Conservation (phyloP, 176 grass and related monocot genomes). For the Microstegium vimineum region DNA sequence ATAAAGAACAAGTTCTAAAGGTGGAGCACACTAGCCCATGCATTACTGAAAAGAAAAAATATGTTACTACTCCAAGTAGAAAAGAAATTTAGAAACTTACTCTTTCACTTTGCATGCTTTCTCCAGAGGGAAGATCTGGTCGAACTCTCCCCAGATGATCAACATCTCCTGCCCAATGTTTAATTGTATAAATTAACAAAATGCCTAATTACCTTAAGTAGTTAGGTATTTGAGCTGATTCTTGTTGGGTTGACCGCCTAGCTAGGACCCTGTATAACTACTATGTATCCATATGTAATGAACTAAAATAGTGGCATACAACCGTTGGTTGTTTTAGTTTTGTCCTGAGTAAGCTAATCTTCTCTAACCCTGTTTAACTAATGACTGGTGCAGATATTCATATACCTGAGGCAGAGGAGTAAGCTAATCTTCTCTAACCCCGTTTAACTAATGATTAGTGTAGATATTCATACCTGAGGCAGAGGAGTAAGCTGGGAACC, state of each 20-base stretch:
- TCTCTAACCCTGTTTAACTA: neutral
- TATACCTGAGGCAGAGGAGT: too few species aligned
- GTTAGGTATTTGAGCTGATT: neutral
- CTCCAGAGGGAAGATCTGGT: slow-evolving; percentile 66
- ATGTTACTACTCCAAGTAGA: neutral
- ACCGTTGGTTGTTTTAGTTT: too few species aligned
- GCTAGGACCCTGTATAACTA: too few species aligned
- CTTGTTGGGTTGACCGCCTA: too few species aligned
- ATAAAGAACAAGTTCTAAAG: neutral
- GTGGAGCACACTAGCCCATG: too few species aligned
- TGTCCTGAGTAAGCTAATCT: neutral
- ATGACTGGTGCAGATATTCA: neutral
- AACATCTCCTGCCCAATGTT: slow-evolving; percentile 45
- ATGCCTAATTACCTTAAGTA: neutral
- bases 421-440: too few species aligned
- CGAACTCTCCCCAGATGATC: slow-evolving; percentile 81
- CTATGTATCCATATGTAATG: neutral
- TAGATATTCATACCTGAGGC: slow-evolving; percentile 37
- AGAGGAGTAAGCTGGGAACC: slow-evolving; percentile 64
- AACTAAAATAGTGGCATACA: neutral
- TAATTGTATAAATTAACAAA: neutral
- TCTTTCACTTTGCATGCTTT: slow-evolving; percentile 69
- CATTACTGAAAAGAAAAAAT: neutral
- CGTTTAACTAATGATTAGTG: neutral
- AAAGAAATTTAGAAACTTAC: slow-evolving; percentile 29